These are phyloP conservation scores for Paecilomyces fulvus DNA, from an alignment of 2,329 filamentous ascomycete genomes.

Conservation along the genomic window DNA sequence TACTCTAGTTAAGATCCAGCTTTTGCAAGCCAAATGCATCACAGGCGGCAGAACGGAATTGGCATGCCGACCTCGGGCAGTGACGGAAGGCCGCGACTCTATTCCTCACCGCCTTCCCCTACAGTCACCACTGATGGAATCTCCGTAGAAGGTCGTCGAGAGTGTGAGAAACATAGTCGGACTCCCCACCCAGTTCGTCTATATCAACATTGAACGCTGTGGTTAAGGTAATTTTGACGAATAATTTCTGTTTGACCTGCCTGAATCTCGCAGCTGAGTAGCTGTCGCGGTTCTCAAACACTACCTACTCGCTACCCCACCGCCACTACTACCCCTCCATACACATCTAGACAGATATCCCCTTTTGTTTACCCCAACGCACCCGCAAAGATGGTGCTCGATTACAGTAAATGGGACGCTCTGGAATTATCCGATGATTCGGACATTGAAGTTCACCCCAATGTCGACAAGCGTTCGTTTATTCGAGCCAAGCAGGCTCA, in stretches of 20 bases:
- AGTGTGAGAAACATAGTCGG: conserved; percentile 4
- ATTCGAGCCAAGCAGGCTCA: conserved; percentile 97
- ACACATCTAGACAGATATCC: conserved; percentile 11
- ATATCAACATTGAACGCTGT: not conserved
- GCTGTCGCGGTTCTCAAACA: not conserved
- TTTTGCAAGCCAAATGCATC: not conserved
- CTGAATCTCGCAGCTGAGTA: not conserved
- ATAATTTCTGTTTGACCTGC: not conserved
- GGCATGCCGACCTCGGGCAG: not conserved
- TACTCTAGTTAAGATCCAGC: no score
- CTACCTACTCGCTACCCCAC: conserved; percentile 5
- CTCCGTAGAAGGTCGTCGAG: conserved; percentile 23
- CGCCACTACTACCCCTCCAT: conserved; percentile 10
- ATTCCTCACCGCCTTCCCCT: conserved; percentile 14
- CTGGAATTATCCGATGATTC: conserved; percentile 97
- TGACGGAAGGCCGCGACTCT: conserved; percentile 8
- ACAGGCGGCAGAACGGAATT: not conserved
- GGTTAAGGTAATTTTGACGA: not conserved
- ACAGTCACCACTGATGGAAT: not conserved
- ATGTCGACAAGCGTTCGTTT: conserved; percentile 97
- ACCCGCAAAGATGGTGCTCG: conserved; percentile 43
- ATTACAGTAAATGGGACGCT: conserved; percentile 62
- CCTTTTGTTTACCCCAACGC: conserved; percentile 5
- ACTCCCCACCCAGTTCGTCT: not conserved
- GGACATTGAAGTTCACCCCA: conserved; percentile 95